Evolutionary conservation across 257 asterid genomes (phyloP).

Genomic region (Petrea volubilis): DNA sequence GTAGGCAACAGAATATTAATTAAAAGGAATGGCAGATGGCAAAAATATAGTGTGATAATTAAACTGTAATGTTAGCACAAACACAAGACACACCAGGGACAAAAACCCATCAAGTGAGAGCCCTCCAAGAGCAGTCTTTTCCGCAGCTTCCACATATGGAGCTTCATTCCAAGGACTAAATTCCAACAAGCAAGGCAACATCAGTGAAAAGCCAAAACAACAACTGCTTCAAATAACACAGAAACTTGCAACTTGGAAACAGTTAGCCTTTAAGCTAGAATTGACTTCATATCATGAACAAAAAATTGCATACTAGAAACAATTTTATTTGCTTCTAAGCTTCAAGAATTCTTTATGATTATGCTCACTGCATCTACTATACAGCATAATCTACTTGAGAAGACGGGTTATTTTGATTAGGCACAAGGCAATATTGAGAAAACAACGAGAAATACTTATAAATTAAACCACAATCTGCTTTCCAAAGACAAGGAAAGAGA

Average conservation of each 20-base stretch:
- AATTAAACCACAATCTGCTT: not conserved
- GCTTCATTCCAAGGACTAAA: constrained; percentile 89
- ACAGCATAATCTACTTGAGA: not conserved
- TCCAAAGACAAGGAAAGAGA: not conserved
- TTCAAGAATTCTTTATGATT: not conserved
- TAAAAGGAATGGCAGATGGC: not conserved
- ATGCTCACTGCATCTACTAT: not conserved
- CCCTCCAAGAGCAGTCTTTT: constrained; percentile 86
- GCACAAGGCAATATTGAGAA: not conserved
- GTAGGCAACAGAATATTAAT: not conserved
- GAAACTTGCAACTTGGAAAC: not conserved
- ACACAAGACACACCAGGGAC: constrained; percentile 58
- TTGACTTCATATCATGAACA: not conserved
- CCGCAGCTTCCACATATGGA: constrained; percentile 82
- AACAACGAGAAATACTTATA: not conserved
- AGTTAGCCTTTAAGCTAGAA: not conserved
- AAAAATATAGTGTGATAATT: not conserved
- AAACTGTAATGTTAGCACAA: constrained; percentile 1
- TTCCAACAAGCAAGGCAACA: constrained; percentile 19
- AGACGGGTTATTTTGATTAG: not conserved
- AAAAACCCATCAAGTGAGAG: constrained; percentile 81
- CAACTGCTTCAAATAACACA: constrained; percentile 4
- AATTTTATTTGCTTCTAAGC: not conserved
- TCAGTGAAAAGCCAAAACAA: not conserved
- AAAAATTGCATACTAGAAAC: constrained; percentile 1